These are phyloP conservation scores for Talaromyces piceae DNA, from an alignment of 2,329 filamentous ascomycete genomes.

Conservation along the genomic window DNA sequence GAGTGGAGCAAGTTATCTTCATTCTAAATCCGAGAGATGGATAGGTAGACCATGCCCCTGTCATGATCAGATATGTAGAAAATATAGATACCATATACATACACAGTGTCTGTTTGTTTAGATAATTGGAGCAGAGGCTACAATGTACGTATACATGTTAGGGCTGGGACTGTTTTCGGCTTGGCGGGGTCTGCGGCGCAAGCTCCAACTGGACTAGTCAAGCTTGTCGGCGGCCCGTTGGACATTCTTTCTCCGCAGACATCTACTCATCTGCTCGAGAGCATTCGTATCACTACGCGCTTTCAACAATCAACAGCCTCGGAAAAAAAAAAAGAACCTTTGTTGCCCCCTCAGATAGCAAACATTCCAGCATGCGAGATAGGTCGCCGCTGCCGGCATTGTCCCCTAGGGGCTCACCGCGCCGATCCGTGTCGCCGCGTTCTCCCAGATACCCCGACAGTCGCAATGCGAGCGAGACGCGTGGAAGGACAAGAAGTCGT, in stretches of 20 bases:
- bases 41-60: no score
- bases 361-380: conserved; percentile 5
- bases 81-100: no score
- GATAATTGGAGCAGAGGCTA: neutral
- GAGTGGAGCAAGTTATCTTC: conserved; percentile 38
- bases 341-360: neutral
- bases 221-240: no score
- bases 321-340: no score
- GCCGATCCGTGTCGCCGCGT: conserved; percentile 29
- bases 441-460: conserved; percentile 23
- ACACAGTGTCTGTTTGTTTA: no score
- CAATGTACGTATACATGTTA: neutral
- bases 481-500: conserved; percentile 21
- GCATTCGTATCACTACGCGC: neutral
- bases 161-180: neutral
- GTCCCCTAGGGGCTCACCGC: conserved; percentile 18
- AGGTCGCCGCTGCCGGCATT: conserved; percentile 13
- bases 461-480: conserved; percentile 21
- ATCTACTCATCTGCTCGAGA: neutral
- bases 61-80: no score
- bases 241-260: neutral
- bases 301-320: neutral
- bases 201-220: neutral
- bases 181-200: neutral
- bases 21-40: no score